A percentile compares a stretch with the other conserved stretches of the same genome.
Evolutionary conservation across 768 basidiomycete genomes (phyloP).

Genomic region (Leccinum longicurvipes): DNA sequence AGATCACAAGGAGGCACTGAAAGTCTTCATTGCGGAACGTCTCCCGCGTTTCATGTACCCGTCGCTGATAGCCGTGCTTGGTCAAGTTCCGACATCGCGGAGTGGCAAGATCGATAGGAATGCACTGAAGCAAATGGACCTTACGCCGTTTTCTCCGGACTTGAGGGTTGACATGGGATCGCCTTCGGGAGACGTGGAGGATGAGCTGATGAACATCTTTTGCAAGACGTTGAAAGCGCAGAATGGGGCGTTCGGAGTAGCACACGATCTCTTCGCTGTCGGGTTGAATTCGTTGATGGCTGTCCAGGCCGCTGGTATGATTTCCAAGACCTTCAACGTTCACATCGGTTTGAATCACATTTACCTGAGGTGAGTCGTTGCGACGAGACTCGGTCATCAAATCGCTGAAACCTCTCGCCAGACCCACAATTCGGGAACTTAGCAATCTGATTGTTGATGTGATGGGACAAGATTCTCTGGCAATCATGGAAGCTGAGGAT

Average conservation of each 20-base stretch:
- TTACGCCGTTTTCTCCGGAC: slow-evolving; percentile 19
- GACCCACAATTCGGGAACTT: slow-evolving; percentile 27
- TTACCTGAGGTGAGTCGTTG: slow-evolving; percentile 24
- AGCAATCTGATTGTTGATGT: slow-evolving; percentile 24
- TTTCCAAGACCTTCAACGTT: slow-evolving; percentile 29
- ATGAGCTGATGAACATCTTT: slow-evolving; percentile 25
- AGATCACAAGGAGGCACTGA: slow-evolving; percentile 21
- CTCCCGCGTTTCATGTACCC: slow-evolving; percentile 34
- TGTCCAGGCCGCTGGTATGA: slow-evolving; percentile 29
- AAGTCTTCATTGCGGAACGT: slow-evolving; percentile 27
- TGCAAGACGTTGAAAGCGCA: slow-evolving; percentile 21
- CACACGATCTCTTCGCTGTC: slow-evolving; percentile 28
- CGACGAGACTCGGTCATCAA: neutral
- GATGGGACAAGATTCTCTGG: too few relatives aligned
- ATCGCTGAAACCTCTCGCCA: slow-evolving; percentile 1
- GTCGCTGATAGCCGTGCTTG: slow-evolving; percentile 26
- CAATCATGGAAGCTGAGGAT: too few relatives aligned
- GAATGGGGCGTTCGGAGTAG: slow-evolving; percentile 22
- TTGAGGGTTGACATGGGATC: slow-evolving; percentile 24
- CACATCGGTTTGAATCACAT: slow-evolving; percentile 30
- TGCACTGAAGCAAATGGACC: slow-evolving; percentile 27
- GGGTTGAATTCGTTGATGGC: slow-evolving; percentile 33
- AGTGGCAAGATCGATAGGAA: slow-evolving; percentile 30
- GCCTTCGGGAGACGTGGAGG: slow-evolving; percentile 25
- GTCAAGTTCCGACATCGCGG: slow-evolving; percentile 21